Conservation (phyloP, 2,329 filamentous ascomycete species). For the Karstenula rhodostoma region DNA sequence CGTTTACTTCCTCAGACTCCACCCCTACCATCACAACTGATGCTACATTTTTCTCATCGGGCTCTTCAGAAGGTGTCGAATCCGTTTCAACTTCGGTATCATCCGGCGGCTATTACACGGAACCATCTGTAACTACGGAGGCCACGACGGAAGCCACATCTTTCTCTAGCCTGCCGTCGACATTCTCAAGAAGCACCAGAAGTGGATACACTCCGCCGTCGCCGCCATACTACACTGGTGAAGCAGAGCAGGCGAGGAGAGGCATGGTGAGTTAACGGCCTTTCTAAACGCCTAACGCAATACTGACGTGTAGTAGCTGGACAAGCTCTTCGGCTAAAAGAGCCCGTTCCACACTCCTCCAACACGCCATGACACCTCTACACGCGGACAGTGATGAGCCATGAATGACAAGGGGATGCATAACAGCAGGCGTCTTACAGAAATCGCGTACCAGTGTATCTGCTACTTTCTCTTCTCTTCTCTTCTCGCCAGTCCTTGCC, state of each 20-base stretch:
- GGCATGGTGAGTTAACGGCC: background rate
- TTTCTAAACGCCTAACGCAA: background rate
- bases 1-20: background rate
- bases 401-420: background rate
- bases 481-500: background rate
- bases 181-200: background rate
- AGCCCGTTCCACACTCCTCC: background rate
- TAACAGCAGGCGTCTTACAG: background rate
- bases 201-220: background rate
- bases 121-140: background rate
- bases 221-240: background rate
- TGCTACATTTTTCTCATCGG: background rate
- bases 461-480: slow-evolving; percentile 10
- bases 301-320: slow-evolving; percentile 1
- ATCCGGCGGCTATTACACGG: background rate
- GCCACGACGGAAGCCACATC: background rate
- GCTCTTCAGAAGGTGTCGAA: background rate
- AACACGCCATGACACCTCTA: background rate
- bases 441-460: background rate
- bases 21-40: background rate
- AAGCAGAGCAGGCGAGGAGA: background rate
- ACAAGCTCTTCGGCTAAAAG: background rate
- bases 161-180: background rate
- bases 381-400: background rate
- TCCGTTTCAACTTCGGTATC: background rate